phyloP scores from a whole-genome alignment of 441 rosid species.

The Euphorbia celastroides region DNA sequence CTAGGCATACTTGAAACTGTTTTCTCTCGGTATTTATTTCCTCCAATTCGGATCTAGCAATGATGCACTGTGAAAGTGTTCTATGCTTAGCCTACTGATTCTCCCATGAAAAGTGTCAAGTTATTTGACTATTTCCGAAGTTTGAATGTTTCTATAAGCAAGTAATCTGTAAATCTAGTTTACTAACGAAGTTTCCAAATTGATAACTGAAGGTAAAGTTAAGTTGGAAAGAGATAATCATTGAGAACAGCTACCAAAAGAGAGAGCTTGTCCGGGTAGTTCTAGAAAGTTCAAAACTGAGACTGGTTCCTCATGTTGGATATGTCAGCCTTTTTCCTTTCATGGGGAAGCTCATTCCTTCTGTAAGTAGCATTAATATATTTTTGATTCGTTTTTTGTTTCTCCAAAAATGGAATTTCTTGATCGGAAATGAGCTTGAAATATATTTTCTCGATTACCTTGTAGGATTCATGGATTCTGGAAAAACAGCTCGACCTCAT shows the following conservation, averaged over 20 bases:
- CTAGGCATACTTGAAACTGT: slow-evolving; percentile 12
- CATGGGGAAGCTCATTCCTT: slow-evolving; percentile 75
- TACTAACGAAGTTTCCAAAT: background rate
- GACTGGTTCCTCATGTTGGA: slow-evolving; percentile 87
- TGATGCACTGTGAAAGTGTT: background rate
- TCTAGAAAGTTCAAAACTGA: slow-evolving; percentile 51
- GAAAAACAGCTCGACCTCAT: slow-evolving; percentile 88
- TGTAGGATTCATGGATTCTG: slow-evolving; percentile 83
- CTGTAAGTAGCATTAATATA: slow-evolving; percentile 51
- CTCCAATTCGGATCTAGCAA: background rate
- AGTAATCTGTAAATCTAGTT: background rate
- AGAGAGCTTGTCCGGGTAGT: slow-evolving; percentile 83
- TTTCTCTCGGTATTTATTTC: slow-evolving; percentile 3
- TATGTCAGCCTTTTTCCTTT: slow-evolving; percentile 97
- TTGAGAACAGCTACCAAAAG: slow-evolving; percentile 45
- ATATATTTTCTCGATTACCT: slow-evolving; percentile 8
- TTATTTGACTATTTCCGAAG: background rate
- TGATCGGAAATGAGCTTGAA: background rate
- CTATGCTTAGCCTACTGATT: background rate
- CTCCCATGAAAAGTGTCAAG: background rate
- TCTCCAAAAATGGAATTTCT: background rate
- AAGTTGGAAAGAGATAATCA: slow-evolving; percentile 65
- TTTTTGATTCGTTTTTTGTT: background rate
- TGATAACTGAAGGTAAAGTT: slow-evolving; percentile 58
- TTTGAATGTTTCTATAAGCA: background rate